Evolutionary conservation across 2,329 filamentous ascomycete genomes (phyloP).

Genomic region (Chrysosporium keratinophilum): DNA sequence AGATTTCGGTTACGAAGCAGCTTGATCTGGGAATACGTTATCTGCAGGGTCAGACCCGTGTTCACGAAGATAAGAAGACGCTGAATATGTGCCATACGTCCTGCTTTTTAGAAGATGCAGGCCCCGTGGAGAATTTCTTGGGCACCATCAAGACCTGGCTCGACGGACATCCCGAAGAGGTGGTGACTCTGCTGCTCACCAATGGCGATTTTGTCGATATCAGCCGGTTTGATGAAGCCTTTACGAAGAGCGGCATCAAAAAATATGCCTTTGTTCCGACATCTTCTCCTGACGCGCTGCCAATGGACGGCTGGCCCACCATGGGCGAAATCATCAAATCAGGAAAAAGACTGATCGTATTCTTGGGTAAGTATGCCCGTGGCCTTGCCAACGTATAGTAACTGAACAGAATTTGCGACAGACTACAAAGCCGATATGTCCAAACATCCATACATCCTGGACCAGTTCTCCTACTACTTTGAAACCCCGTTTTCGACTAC

Average conservation of each 20-base stretch:
- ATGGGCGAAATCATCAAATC: slow-evolving; percentile 32
- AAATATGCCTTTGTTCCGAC: slow-evolving; percentile 31
- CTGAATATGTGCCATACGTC: slow-evolving; percentile 56
- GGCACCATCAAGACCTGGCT: slow-evolving; percentile 51
- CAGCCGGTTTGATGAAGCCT: slow-evolving; percentile 26
- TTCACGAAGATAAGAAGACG: slow-evolving; percentile 35
- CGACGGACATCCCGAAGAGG: slow-evolving; percentile 48
- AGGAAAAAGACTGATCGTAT: slow-evolving; percentile 37
- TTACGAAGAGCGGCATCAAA: slow-evolving; percentile 25
- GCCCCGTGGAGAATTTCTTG: slow-evolving; percentile 48
- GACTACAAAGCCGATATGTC: slow-evolving; percentile 34
- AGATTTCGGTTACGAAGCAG: slow-evolving; percentile 48
- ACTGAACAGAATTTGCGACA: slow-evolving; percentile 15
- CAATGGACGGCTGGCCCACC: slow-evolving; percentile 35
- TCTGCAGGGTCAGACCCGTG: slow-evolving; percentile 54
- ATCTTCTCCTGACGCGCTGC: slow-evolving; percentile 22
- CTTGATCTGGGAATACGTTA: slow-evolving; percentile 54
- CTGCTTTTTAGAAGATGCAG: slow-evolving; percentile 51
- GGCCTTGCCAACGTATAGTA: neutral
- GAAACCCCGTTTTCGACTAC: slow-evolving; percentile 38
- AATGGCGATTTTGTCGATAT: slow-evolving; percentile 44
- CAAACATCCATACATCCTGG: slow-evolving; percentile 34
- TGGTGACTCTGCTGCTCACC: slow-evolving; percentile 54
- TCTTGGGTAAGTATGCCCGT: slow-evolving; percentile 27
- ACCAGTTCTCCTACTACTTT: slow-evolving; percentile 38